phyloP scores from a whole-genome alignment of 768 basidiomycete genomes.

The Lactifluus rugatus region DNA sequence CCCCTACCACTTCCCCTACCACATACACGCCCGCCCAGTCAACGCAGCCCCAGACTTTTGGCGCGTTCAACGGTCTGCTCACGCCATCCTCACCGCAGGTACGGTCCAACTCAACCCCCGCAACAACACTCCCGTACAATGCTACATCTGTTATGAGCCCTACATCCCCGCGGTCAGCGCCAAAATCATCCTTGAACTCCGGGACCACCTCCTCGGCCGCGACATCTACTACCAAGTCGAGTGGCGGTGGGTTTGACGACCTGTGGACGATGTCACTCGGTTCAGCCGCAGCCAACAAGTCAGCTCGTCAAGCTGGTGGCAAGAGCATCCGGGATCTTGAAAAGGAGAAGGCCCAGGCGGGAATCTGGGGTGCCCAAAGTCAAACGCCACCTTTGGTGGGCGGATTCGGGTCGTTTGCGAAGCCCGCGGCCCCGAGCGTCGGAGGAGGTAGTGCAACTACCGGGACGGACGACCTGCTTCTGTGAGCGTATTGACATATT shows the following conservation, averaged over 20 bases:
- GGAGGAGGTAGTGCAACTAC: conserved; percentile 19
- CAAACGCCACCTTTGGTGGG: conserved; percentile 20
- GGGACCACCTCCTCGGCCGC: conserved; percentile 19
- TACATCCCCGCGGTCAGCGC: conserved; percentile 24
- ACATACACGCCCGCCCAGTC: not conserved
- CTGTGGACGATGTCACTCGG: conserved; percentile 80
- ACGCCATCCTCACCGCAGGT: conserved; percentile 9
- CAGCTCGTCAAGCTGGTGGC: conserved; percentile 23
- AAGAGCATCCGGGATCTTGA: conserved; percentile 88
- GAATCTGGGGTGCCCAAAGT: conserved; percentile 57
- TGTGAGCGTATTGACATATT: conserved; percentile 22
- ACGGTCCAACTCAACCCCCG: conserved; percentile 15
- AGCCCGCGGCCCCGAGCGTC: conserved; percentile 19
- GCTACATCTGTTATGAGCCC: conserved; percentile 13
- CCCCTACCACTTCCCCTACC: not conserved
- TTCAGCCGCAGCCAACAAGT: conserved; percentile 25
- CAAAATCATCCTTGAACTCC: conserved; percentile 16
- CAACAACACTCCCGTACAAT: not conserved
- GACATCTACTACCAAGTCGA: conserved; percentile 28
- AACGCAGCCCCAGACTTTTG: conserved; percentile 2
- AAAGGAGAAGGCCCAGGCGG: conserved; percentile 74
- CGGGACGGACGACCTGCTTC: conserved; percentile 33
- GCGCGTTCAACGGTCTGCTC: not conserved
- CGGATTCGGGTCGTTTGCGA: conserved; percentile 25
- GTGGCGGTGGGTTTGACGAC: conserved; percentile 71